Evolutionary conservation across 257 asterid genomes (phyloP).

Genomic region (Nicotiana obtusifolia): DNA sequence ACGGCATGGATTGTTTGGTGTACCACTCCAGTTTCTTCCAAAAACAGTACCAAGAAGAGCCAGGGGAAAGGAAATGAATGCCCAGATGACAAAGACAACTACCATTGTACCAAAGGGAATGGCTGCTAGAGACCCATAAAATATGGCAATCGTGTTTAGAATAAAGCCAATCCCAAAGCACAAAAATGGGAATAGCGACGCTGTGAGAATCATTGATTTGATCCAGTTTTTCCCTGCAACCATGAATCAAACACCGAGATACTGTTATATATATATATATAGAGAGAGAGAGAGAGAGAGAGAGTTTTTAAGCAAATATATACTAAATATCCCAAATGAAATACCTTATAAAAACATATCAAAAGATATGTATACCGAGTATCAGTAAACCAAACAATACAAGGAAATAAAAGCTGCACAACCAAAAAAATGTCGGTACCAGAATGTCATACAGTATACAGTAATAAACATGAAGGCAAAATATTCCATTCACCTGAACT

Average conservation of each 20-base stretch:
- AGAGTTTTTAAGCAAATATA: not conserved
- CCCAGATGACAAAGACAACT: slow-evolving; percentile 54
- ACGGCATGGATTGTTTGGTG: slow-evolving; percentile 59
- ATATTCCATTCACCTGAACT: not conserved
- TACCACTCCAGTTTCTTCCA: slow-evolving; percentile 62
- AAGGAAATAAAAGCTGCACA: not conserved
- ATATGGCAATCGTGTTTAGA: slow-evolving; percentile 54
- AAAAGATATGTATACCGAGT: not conserved
- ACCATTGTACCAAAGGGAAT: slow-evolving; percentile 63
- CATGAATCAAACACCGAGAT: not conserved
- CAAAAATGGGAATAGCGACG: slow-evolving; percentile 53
- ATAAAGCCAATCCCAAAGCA: slow-evolving; percentile 55
- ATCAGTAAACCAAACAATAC: not conserved
- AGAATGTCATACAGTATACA: not conserved
- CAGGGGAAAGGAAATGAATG: slow-evolving; percentile 50
- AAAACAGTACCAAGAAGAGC: slow-evolving; percentile 52
- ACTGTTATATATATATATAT: not conserved
- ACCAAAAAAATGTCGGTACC: not conserved
- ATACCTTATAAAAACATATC: not conserved
- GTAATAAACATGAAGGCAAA: not conserved
- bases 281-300: not conserved
- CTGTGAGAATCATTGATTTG: slow-evolving; percentile 51
- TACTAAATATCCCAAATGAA: not conserved
- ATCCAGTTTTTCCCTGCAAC: slow-evolving; percentile 53
- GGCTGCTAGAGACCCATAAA: slow-evolving; percentile 58